Base-by-base conservation (phyloP, 2,329 filamentous ascomycete species). In the Stenocarpella maydis region DNA sequence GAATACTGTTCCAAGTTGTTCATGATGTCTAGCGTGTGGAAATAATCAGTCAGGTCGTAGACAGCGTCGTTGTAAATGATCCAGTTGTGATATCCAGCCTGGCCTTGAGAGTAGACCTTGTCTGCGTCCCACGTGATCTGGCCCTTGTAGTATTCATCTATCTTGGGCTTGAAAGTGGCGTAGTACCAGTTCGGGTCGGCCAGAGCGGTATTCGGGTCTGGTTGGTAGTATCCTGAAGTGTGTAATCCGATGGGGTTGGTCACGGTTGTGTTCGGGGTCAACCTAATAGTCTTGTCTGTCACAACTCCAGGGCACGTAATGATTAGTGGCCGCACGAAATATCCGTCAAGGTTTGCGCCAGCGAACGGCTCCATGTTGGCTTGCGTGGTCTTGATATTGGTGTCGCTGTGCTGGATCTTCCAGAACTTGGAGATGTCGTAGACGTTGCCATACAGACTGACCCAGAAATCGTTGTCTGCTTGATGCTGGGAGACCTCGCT, bases 401-500 rank as follows among this genome's bases (percentile, higher is more conserved):
- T 90, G 76, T 97, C 94, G 77, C 93, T 95, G 82, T 99, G 96
- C 69, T 97, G 88, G 26, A 87, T 81, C 76, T 87, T 93, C 89
- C 91, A 98, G 79, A 97, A 99, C 68, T 95, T 92, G 65, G 90
- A 88, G 53, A 99, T 89, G 76, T 99, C 96, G 81, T 98, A 99
- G 39, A 98, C 95, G 50, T 90, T 89, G 72, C 96, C 96, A 69
- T 91, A 91, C 73, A 97, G 90, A 75, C 92, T 94, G 75, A 98
- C 95, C 82, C 87, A 99, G 78, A 91, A 98, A 77, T 97, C 92
- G 68, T 90, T 85, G 8, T 86, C 82, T n/a, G 89, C 92, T 74
- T 88, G 84, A 75, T 98, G 95, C 45, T 82, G 86, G 17, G 81
- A 75, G 8, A 98, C 89, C 78, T 99, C 88, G 14, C 85, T 85